Percentiles rank a stretch among this genome's conserved stretches.
Conservation (phyloP, 208 protist species). For the Crithidia expoeki region DNA sequence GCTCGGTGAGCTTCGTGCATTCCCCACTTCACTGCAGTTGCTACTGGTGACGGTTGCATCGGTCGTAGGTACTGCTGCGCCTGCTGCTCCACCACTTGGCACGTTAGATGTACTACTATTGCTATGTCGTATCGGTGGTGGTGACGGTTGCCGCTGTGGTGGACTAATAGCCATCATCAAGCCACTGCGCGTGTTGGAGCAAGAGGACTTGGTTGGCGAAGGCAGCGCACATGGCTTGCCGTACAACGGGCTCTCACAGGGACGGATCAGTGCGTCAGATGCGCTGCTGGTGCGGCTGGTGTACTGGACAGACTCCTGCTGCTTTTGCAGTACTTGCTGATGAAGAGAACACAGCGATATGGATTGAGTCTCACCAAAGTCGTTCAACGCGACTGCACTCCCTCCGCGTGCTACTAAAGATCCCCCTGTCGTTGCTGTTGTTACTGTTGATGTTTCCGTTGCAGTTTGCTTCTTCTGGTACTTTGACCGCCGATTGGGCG, state of each 20-base stretch:
- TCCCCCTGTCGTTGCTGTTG: too few relatives aligned
- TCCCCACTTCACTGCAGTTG: not conserved
- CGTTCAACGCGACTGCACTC: not conserved
- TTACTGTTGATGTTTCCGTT: not conserved
- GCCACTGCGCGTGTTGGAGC: conserved; percentile 6
- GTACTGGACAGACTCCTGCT: conserved; percentile 1
- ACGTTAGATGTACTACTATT: not conserved
- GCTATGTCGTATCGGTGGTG: not conserved
- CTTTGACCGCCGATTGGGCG: not conserved
- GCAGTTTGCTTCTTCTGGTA: not conserved
- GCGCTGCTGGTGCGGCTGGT: conserved; percentile 12
- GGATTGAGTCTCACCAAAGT: not conserved
- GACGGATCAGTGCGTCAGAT: not conserved
- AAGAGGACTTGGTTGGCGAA: conserved; percentile 4
- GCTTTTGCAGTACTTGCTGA: not conserved
- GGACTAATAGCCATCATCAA: not conserved
- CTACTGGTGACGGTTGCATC: not conserved
- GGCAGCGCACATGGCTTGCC: not conserved
- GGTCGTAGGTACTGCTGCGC: not conserved
- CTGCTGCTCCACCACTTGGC: not conserved
- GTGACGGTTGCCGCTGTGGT: not conserved
- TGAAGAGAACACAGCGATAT: not conserved
- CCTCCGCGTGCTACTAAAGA: not conserved
- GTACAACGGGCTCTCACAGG: not conserved
- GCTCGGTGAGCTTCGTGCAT: not conserved